Percentiles rank a stretch among this genome's conserved stretches.
Conservation (phyloP, 2,329 filamentous ascomycete species). For the Aspergillus sp. region DNA sequence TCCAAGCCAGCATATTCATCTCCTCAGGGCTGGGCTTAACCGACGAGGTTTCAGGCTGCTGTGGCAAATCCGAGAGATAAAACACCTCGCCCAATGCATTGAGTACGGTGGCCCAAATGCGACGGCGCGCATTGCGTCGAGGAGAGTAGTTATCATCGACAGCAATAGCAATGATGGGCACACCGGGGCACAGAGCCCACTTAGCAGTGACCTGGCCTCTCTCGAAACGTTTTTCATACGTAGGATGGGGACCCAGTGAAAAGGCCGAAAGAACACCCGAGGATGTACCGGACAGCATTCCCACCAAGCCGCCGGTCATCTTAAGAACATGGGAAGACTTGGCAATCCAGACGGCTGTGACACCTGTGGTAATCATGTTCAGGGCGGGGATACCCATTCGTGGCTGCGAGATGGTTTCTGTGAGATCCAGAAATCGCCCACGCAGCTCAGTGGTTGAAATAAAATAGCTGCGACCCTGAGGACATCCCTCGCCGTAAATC, state of each 20-base stretch:
- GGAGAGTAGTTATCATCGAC: slow-evolving; percentile 80
- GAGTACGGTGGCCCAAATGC: slow-evolving; percentile 87
- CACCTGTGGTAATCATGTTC: slow-evolving; percentile 66
- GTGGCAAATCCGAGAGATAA: slow-evolving; percentile 73
- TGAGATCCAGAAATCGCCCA: slow-evolving; percentile 69
- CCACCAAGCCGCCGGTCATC: slow-evolving; percentile 73
- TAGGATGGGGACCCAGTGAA: slow-evolving; percentile 63
- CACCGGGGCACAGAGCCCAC: slow-evolving; percentile 88
- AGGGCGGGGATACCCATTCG: slow-evolving; percentile 75
- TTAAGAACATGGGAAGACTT: slow-evolving; percentile 73
- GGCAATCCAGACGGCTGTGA: slow-evolving; percentile 84
- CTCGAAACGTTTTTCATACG: slow-evolving; percentile 62
- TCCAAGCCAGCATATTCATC: slow-evolving; percentile 70
- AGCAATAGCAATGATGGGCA: slow-evolving; percentile 80
- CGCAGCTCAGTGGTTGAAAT: slow-evolving; percentile 71
- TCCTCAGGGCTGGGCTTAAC: slow-evolving; percentile 49
- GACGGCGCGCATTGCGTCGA: slow-evolving; percentile 66
- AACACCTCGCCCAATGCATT: slow-evolving; percentile 93
- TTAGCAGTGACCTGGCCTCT: slow-evolving; percentile 80
- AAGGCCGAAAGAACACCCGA: slow-evolving; percentile 81
- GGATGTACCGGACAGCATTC: slow-evolving; percentile 80
- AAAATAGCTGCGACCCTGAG: slow-evolving; percentile 77
- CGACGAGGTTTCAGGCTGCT: slow-evolving; percentile 51
- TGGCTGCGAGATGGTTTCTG: slow-evolving; percentile 60
- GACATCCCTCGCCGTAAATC: slow-evolving; percentile 81